Evolutionary conservation across 2,329 filamentous ascomycete genomes (phyloP), one percentile per base, ranked within the genome.

Genomic region (Ceratocystis destructans): DNA sequence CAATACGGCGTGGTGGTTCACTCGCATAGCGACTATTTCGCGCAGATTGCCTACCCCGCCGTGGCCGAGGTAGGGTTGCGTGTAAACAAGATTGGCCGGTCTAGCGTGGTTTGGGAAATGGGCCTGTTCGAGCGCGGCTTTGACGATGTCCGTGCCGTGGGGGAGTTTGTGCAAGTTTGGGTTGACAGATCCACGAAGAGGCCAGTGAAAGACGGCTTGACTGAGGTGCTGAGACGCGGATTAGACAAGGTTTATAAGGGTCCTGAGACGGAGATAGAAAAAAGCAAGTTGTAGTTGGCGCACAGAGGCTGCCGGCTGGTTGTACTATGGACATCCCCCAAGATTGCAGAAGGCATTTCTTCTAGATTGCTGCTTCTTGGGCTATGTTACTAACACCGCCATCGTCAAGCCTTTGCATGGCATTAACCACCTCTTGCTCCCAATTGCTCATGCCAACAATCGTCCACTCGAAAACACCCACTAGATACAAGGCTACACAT

Each of bases 91-190:
- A 80, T 97, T 6, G 91, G 92, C 3, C 88, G 84, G 70, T 90
- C 89, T 31, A 96, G 90, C 72, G 91, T 96, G 7, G 89, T 85
- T 12, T 97, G 96, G 73, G 93, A 97, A 73, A 84, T 96, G 67
- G 94, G 86, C 0, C 80, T 97, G 1, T 97, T 96, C 72, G 86
- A 90, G 73, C 80, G 83, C 68, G 89, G 87, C 0, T 77, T 86
- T 1, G 84, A 89, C 1, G 78, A 82, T 22, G 89, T 94, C 8
- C 90, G 88, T 73, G 90, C 90, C 10, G 90, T 96, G 0, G 91
- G 91, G 1, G 87, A 88, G 71, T 91, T 94, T 73, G 82, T 90
- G 15, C 92, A 96, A 73, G 90, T 96, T 10, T 96, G 93, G 77
- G 88, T 95, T n/a, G 84, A 92, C 68, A 81, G 89, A 64, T 80